These are phyloP conservation scores for Tilletia walkeri DNA, from an alignment of 1,284 basidiomycete species.

Conservation along the genomic window DNA sequence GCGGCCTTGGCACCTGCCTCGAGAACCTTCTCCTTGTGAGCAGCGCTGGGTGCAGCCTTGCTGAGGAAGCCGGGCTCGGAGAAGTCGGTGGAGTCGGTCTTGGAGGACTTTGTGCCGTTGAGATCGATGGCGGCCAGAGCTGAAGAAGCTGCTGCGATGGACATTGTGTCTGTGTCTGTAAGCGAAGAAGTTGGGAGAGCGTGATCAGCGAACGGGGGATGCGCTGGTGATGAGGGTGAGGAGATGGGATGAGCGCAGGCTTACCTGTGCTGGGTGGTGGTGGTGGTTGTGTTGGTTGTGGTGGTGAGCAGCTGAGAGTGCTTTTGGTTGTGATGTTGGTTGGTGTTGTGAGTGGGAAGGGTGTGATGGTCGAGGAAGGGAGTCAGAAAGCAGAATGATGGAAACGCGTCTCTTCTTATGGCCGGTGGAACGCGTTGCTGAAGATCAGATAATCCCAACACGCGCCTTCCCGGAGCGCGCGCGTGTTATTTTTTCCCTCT, in stretches of 20 bases:
- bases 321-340: too few species aligned
- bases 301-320: too few species aligned
- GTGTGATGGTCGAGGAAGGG: too few species aligned
- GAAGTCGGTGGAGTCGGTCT: slow-evolving; percentile 29
- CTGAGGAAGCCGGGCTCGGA: slow-evolving; percentile 39
- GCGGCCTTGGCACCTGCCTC: slow-evolving; percentile 20
- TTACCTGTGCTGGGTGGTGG: too few species aligned
- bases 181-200: neutral
- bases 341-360: too few species aligned
- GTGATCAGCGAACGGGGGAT: neutral
- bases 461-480: too few species aligned
- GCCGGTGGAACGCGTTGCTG: too few species aligned
- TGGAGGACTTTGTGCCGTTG: slow-evolving; percentile 46
- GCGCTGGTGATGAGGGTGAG: neutral
- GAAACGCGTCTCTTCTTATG: too few species aligned
- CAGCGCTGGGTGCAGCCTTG: slow-evolving; percentile 26
- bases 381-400: too few species aligned
- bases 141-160: slow-evolving; percentile 32
- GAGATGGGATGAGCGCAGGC: neutral
- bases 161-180: slow-evolving; percentile 17
- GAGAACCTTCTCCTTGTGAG: slow-evolving; percentile 9
- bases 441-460: too few species aligned
- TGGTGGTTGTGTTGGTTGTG: too few species aligned
- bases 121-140: slow-evolving; percentile 50
- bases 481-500: too few species aligned